Conservation (phyloP, 345 rosid genomes). For the Citrus trifoliata region DNA sequence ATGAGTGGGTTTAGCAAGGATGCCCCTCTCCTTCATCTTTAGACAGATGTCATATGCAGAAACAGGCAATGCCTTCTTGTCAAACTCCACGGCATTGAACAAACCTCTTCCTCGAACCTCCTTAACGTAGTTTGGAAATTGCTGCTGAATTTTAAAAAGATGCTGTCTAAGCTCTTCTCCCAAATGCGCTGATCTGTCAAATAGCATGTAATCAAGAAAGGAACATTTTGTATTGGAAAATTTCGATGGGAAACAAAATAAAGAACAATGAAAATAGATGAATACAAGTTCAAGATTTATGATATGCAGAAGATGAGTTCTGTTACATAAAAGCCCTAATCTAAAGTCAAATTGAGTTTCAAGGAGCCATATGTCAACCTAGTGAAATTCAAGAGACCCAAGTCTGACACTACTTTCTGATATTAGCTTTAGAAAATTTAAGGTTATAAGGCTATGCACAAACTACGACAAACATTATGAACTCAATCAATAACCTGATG, state of each 20-base stretch:
- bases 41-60: slow-evolving; percentile 92
- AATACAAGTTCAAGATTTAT: neutral
- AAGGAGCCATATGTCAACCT: neutral
- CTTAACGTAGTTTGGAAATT: slow-evolving; percentile 67
- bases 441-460: neutral
- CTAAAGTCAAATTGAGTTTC: neutral
- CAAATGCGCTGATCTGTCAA: slow-evolving; percentile 53
- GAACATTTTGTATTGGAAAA: neutral
- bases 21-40: slow-evolving; percentile 84
- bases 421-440: neutral
- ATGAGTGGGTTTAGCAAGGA: slow-evolving; percentile 95
- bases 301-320: neutral
- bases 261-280: neutral
- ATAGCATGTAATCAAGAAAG: slow-evolving; percentile 11
- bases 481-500: no score
- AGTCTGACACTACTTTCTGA: neutral
- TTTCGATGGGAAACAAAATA: neutral
- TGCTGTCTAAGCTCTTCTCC: slow-evolving; percentile 66
- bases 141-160: slow-evolving; percentile 49
- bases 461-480: neutral
- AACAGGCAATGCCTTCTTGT: slow-evolving; percentile 51
- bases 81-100: slow-evolving; percentile 87
- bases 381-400: neutral
- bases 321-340: neutral
- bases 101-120: slow-evolving; percentile 93